Evolutionary conservation across 768 basidiomycete genomes (phyloP).

Genomic region (Clavaria fumosa): DNA sequence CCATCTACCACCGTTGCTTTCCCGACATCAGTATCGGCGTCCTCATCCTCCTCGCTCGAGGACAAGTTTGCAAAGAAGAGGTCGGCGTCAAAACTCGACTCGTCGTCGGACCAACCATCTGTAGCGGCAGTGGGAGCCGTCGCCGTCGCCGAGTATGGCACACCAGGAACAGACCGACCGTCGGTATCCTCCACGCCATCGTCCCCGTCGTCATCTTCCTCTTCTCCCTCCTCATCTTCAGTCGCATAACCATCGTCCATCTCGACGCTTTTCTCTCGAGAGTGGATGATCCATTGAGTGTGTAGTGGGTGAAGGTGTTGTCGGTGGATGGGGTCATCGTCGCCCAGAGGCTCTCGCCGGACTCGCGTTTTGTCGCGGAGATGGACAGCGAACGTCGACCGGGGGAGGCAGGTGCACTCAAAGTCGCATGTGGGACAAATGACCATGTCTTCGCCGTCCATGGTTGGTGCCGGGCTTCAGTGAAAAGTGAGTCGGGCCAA

Average conservation of each 20-base stretch:
- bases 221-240: slow-evolving; percentile 36
- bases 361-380: slow-evolving; percentile 38
- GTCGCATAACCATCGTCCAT: slow-evolving; percentile 39
- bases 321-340: no score
- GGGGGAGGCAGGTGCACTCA: no score
- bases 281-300: slow-evolving; percentile 52
- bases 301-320: slow-evolving; percentile 25
- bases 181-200: slow-evolving; percentile 30
- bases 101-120: slow-evolving; percentile 67
- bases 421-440: no score
- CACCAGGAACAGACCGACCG: slow-evolving; percentile 37
- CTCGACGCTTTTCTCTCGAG: slow-evolving; percentile 54
- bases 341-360: slow-evolving; percentile 43
- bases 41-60: slow-evolving; percentile 29
- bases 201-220: slow-evolving; percentile 19
- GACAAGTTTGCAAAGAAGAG: slow-evolving; percentile 71
- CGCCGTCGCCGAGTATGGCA: slow-evolving; percentile 44
- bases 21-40: slow-evolving; percentile 30
- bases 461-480: no score
- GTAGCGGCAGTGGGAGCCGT: slow-evolving; percentile 42
- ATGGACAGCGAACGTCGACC: no score
- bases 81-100: slow-evolving; percentile 70
- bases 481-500: no score
- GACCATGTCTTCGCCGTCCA: no score
- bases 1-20: slow-evolving; percentile 21